A percentile compares a stretch with the other conserved stretches of the same genome.
These are phyloP conservation scores for Aristolochia fimbriata DNA, from an alignment of 164 flowering plant genomes.

Conservation along the genomic window DNA sequence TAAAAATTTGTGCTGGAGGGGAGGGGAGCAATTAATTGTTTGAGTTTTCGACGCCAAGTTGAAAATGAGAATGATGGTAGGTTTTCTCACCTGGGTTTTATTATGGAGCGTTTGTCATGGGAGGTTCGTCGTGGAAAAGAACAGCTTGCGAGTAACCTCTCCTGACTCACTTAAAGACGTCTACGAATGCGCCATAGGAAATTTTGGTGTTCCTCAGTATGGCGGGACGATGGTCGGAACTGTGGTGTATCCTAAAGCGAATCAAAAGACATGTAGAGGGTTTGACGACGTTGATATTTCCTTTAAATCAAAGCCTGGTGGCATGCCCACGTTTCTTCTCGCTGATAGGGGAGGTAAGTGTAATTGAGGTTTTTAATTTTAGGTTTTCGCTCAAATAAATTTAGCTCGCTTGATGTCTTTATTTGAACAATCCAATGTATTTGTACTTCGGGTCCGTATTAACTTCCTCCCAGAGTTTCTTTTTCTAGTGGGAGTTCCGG, in stretches of 20 bases:
- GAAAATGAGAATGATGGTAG: conserved; percentile 38
- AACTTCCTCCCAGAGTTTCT: too few species aligned
- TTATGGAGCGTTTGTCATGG: conserved; percentile 35
- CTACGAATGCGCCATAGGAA: conserved; percentile 88
- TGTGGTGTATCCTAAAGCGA: conserved; percentile 59
- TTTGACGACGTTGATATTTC: conserved; percentile 46
- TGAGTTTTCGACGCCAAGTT: not conserved
- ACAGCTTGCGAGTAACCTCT: conserved; percentile 71
- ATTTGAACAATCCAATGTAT: too few species aligned
- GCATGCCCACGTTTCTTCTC: conserved; percentile 63
- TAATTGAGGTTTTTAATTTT: not conserved
- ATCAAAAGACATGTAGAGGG: conserved; percentile 71
- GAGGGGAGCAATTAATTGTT: too few species aligned
- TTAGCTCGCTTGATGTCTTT: not conserved
- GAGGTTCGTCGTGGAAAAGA: conserved; percentile 92
- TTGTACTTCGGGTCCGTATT: too few species aligned
- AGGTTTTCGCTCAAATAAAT: not conserved
- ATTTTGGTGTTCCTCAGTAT: conserved; percentile 93
- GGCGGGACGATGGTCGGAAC: conserved; percentile 80
- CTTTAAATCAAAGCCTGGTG: conserved; percentile 69
- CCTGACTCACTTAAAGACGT: conserved; percentile 52
- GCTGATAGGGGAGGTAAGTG: conserved; percentile 76
- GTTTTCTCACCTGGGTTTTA: conserved; percentile 28
- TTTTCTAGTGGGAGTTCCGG: too few species aligned
- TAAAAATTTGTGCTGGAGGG: too few species aligned